A percentile compares a stretch with the other conserved stretches of the same genome.
Conservation (phyloP, 2,329 filamentous ascomycete genomes). For the Microsporum ferrugineum region DNA sequence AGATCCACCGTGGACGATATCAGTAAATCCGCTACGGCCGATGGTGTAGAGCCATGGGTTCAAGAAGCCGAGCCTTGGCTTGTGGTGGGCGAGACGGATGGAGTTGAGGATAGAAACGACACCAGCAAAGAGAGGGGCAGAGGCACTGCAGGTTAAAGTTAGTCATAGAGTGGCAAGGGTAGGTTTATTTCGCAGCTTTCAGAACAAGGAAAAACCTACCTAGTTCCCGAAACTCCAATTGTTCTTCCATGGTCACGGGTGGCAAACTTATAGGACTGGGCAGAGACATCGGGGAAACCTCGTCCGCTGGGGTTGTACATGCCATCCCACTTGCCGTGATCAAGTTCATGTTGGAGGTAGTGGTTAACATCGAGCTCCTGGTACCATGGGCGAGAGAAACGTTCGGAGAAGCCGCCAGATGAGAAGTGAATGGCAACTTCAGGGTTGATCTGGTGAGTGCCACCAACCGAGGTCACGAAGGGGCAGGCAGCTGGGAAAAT, state of each 20-base stretch:
- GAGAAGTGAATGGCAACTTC: constrained; percentile 46
- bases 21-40: constrained; percentile 36
- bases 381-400: constrained; percentile 38
- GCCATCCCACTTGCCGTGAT: constrained; percentile 30
- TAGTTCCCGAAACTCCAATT: constrained; percentile 38
- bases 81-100: constrained; percentile 45
- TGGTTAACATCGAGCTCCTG: constrained; percentile 35
- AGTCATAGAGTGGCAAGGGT: constrained; percentile 6
- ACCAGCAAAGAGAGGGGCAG: constrained; percentile 51
- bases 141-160: constrained; percentile 33
- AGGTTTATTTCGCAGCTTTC: neutral
- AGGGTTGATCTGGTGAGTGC: constrained; percentile 42
- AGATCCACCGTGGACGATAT: constrained; percentile 39
- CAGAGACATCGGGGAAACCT: constrained; percentile 51
- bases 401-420: constrained; percentile 39
- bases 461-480: constrained; percentile 53
- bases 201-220: constrained; percentile 19
- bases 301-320: constrained; percentile 44
- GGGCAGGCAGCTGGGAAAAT: constrained; percentile 49
- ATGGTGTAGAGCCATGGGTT: constrained; percentile 50
- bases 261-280: constrained; percentile 39
- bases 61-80: constrained; percentile 46
- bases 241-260: constrained; percentile 30
- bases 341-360: constrained; percentile 34
- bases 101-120: constrained; percentile 56